Evolutionary conservation across 495 filamentous ascomycete genomes (phyloP), one percentile per base, ranked within the genome.

Genomic region (Aspergillus campestris): DNA sequence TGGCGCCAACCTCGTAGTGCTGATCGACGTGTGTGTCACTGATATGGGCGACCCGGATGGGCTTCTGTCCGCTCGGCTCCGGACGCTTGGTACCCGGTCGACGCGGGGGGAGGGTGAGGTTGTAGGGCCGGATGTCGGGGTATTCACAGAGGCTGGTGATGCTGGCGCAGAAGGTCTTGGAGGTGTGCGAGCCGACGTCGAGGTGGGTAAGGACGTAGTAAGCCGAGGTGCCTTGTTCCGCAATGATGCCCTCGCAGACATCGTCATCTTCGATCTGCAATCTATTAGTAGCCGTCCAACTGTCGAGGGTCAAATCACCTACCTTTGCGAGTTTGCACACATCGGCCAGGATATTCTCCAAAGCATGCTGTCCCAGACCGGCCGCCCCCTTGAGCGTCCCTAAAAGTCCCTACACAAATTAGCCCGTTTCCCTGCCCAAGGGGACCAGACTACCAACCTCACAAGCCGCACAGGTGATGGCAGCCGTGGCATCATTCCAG

Each of bases 1-100:
- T 77, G 5, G 74, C 59, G 2, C 74, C 77, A 5, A 59, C 55
- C 14, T 67, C 69, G 49, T 80, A 80, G 31, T 56, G 62, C 0
- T 65, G 64, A 48, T 80, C 77, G 38, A 79, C 60, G 47, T 80
- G 77, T 7, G 74, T 76, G 49, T 80, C 77, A 24, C 67, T 76
- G 56, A 73, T 73, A 48, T 80, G 77, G 10, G 76, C 74, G 9
- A 80, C 61, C 24, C 70, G 59, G 51, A 79, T 52, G 10, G 76
- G 69, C 13, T 60, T 47, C 49, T 70, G 43, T 0, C 72, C 65
- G 39, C 73, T 77, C 24, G 67, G 60, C 31, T 59, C 42, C 0
- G 74, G 74, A 8, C 69, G 65, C 13, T 38, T 44, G 1, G 50
- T 61, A 6, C 51, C 44, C 12, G 73, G 67, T 42, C 73, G 72